Percentiles rank a stretch among this genome's conserved stretches.
Conservation (phyloP, 352 stramenopile species). For the Globisporangium cystogenes region DNA sequence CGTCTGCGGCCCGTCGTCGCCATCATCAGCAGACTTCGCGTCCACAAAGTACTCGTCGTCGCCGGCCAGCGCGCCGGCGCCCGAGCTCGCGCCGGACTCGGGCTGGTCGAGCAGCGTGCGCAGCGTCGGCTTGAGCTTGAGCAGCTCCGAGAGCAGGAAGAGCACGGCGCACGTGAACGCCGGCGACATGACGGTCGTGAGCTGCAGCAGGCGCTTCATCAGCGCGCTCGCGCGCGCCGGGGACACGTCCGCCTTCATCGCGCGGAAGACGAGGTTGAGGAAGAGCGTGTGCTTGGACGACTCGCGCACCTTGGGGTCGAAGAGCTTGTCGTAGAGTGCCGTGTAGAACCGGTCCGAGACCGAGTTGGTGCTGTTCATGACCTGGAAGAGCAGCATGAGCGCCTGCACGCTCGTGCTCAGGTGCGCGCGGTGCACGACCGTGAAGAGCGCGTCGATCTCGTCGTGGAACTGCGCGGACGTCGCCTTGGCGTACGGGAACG, state of each 20-base stretch:
- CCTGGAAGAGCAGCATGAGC: slow-evolving; percentile 95
- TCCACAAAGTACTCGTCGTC: slow-evolving; percentile 65
- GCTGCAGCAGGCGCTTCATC: slow-evolving; percentile 92
- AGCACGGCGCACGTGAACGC: slow-evolving; percentile 91
- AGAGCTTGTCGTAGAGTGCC: slow-evolving; percentile 95
- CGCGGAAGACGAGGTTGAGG: slow-evolving; percentile 97
- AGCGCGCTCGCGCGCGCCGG: slow-evolving; percentile 85
- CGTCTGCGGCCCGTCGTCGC: slow-evolving; percentile 4
- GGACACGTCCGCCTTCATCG: slow-evolving; percentile 93
- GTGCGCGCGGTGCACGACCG: slow-evolving; percentile 76
- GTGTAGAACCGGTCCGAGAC: slow-evolving; percentile 96
- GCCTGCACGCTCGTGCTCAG: slow-evolving; percentile 96
- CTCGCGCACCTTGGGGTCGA: slow-evolving; percentile 84
- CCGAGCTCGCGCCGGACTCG: slow-evolving; percentile 20
- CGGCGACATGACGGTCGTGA: slow-evolving; percentile 73
- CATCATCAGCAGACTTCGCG: slow-evolving; percentile 25
- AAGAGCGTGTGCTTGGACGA: slow-evolving; percentile 96
- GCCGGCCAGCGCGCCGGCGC: slow-evolving; percentile 1
- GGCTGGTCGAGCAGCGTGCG: slow-evolving; percentile 68
- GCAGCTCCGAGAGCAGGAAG: slow-evolving; percentile 95
- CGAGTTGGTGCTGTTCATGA: slow-evolving; percentile 80
- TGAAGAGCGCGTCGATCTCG: slow-evolving; percentile 79
- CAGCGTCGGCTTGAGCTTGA: slow-evolving; percentile 78
- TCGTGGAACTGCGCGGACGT: slow-evolving; percentile 66
- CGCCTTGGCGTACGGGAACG: slow-evolving; percentile 91